phyloP scores from a whole-genome alignment of 192 early-diverging fungal species.

The Coemansia sp. region DNA sequence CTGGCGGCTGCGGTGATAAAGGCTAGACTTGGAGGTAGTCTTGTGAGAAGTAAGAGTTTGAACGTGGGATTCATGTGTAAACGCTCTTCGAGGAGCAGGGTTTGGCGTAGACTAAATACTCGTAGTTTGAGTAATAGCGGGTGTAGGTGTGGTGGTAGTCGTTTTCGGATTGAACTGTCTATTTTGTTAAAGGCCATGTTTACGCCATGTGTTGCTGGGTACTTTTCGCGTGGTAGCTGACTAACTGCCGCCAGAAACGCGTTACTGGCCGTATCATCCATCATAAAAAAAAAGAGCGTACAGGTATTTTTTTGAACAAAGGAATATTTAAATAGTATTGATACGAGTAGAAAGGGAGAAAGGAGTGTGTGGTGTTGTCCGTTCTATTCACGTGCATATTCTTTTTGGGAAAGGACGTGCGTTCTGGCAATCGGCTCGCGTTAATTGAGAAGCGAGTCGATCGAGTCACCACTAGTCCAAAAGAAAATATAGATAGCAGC shows the following conservation, averaged over 20 bases:
- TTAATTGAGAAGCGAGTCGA: background rate
- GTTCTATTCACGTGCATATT: background rate
- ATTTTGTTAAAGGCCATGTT: slow-evolving; percentile 15
- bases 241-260: slow-evolving; percentile 35
- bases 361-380: background rate
- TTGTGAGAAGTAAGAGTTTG: slow-evolving; percentile 29
- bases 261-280: slow-evolving; percentile 12
- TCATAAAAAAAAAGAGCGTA: background rate
- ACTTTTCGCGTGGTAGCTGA: slow-evolving; percentile 34
- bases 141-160: slow-evolving; percentile 40
- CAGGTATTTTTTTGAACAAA: background rate
- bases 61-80: slow-evolving; percentile 49
- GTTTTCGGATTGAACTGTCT: background rate
- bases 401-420: background rate
- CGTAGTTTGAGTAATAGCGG: slow-evolving; percentile 31
- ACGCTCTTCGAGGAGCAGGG: slow-evolving; percentile 35
- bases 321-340: slow-evolving; percentile 6
- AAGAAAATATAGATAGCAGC: background rate
- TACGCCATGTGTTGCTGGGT: slow-evolving; percentile 29
- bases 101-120: slow-evolving; percentile 30
- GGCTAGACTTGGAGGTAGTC: slow-evolving; percentile 38
- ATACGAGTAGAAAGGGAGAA: background rate
- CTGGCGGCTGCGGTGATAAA: slow-evolving; percentile 41
- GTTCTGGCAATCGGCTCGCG: background rate
- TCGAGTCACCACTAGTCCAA: background rate